Base-by-base conservation (phyloP, 148 eudicot species). In the Chenopodium suecicum region DNA sequence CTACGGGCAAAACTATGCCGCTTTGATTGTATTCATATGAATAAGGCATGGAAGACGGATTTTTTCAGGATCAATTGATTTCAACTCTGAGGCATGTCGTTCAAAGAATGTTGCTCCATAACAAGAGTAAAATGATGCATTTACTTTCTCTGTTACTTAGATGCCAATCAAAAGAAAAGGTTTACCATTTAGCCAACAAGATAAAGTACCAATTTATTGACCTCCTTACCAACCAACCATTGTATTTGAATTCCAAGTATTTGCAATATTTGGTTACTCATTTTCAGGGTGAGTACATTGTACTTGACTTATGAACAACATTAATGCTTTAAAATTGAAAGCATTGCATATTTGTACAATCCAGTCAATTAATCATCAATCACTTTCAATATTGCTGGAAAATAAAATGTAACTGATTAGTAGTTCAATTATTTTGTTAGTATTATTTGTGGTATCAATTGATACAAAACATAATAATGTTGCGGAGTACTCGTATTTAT, bases 21-120 rank as follows among this genome's bases (percentile, higher is more conserved):
- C 62, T 56, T 14, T 56, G 3, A 56, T 56, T 56, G 5, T 56
- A 0, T 56, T 56, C 62, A 14, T 56, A 56, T 56, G 22, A 14
- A 13, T 4, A 13, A 14, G 62, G 20, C 60, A 54, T 54, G 60
- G 60, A 12, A 54, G 60, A 54, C 16, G 60, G 17, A 16, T 14
- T 14, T 14, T 56, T 17, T 56, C 20, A 29, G 37, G 37, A 34
- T 17, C 22, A 69, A 9, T 14, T 16, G 4, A 34, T 69, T 46
- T 69, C 47, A 69, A 69, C 8, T 9, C 10, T 23, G 71, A 31
- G 63, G 56, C 71, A 46, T 60, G 66, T 62, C 11, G 16, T 19
- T 75, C 67, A 32, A 56, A 37, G 74, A 81, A 48, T 70, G 81
- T 50, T 70, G 66, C 80, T 77, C 80, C 80, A 77, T 77, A 65